These are phyloP conservation scores for Alternaria sp. DNA, from an alignment of 2,329 filamentous ascomycete species.

Conservation along the genomic window DNA sequence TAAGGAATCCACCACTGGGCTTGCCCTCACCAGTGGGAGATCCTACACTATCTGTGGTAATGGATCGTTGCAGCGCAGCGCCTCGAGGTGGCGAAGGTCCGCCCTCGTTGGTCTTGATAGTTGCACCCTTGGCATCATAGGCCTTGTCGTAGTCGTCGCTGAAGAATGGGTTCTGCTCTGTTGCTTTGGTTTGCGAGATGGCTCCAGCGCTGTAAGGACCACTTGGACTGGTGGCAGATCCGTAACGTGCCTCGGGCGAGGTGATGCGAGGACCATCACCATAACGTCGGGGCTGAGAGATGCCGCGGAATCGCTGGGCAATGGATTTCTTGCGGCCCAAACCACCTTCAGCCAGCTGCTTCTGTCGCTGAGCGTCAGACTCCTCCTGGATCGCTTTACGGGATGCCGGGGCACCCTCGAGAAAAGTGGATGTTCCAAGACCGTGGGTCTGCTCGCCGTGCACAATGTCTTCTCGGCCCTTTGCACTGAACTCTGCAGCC, in stretches of 20 bases:
- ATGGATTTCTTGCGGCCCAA: conserved; percentile 93
- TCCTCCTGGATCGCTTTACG: conserved; percentile 78
- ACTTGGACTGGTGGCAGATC: conserved; percentile 37
- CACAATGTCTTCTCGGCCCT: conserved; percentile 67
- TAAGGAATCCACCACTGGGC: conserved; percentile 44
- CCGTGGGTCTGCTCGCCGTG: conserved; percentile 86
- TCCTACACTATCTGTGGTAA: conserved; percentile 44
- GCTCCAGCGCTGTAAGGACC: conserved; percentile 53
- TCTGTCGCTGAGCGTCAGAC: conserved; percentile 65
- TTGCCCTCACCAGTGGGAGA: conserved; percentile 36
- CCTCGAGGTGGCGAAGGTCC: conserved; percentile 41
- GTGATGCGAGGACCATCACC: conserved; percentile 51
- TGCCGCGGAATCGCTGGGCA: conserved; percentile 87
- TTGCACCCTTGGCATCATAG: conserved; percentile 69
- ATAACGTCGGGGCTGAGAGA: conserved; percentile 73
- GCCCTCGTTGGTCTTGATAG: conserved; percentile 61
- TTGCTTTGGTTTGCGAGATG: conserved; percentile 44
- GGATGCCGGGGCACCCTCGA: conserved; percentile 91
- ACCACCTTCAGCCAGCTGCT: conserved; percentile 50
- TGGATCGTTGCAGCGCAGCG: conserved; percentile 40
- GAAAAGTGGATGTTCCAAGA: conserved; percentile 91
- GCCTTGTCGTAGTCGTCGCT: conserved; percentile 74
- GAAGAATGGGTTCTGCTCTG: conserved; percentile 78
- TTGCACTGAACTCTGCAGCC: conserved; percentile 49
- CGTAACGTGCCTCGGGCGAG: conserved; percentile 64